These are phyloP conservation scores for Tricholoma sp. DNA, from an alignment of 768 basidiomycete genomes.

Conservation along the genomic window DNA sequence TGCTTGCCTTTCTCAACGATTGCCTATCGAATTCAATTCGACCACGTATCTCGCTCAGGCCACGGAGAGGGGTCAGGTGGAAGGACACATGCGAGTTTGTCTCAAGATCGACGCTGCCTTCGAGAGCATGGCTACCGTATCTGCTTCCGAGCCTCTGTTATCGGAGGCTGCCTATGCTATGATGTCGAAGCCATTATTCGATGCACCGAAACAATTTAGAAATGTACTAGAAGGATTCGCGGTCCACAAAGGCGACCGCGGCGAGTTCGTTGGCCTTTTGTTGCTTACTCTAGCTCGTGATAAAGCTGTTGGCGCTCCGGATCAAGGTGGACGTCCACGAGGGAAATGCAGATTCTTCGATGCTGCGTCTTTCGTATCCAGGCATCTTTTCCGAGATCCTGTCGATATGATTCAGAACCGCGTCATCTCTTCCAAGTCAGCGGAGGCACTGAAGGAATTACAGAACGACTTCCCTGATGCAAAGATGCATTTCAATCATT, in stretches of 20 bases:
- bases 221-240: constrained; percentile 11
- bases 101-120: background rate
- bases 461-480: background rate
- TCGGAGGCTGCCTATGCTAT: constrained; percentile 21
- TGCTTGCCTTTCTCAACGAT: background rate
- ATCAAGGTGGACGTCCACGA: background rate
- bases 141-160: constrained; percentile 23
- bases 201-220: constrained; percentile 7
- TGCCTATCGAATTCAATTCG: background rate
- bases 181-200: constrained; percentile 9
- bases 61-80: background rate
- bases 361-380: background rate
- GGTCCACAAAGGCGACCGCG: constrained; percentile 17
- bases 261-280: constrained; percentile 17
- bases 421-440: background rate
- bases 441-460: background rate
- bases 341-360: background rate
- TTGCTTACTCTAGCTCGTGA: constrained; percentile 20
- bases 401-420: background rate
- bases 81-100: background rate
- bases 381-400: background rate
- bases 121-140: constrained; percentile 18
- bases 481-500: constrained; percentile 18
- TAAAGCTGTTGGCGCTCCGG: background rate
- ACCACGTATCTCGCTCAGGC: background rate